Conservation (phyloP, 1,284 basidiomycete genomes). For the Singerocomus inundabilis region DNA sequence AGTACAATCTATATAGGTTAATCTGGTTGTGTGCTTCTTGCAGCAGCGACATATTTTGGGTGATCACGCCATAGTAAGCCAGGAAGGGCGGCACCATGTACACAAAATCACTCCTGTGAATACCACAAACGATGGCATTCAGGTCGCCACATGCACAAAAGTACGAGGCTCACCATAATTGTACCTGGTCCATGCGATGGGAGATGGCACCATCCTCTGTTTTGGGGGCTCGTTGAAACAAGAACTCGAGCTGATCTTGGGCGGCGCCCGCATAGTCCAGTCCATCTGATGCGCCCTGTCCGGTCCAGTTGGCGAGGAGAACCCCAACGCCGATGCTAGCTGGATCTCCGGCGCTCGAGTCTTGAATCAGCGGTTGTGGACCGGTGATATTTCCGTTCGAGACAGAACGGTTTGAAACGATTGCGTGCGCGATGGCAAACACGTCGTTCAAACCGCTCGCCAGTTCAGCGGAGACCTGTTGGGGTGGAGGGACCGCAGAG, state of each 20-base stretch:
- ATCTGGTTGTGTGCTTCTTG: conserved; percentile 77
- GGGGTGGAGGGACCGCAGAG: conserved; percentile 42
- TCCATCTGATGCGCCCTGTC: conserved; percentile 35
- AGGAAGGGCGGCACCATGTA: conserved; percentile 94
- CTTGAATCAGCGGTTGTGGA: conserved; percentile 51
- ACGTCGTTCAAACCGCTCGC: conserved; percentile 48
- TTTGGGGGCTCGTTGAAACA: conserved; percentile 65
- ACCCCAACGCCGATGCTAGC: conserved; percentile 80
- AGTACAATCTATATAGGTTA: conserved; percentile 67
- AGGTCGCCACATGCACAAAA: not conserved
- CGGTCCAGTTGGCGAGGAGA: conserved; percentile 75
- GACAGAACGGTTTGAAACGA: conserved; percentile 47
- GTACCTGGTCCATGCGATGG: conserved; percentile 64
- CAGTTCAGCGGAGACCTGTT: conserved; percentile 36
- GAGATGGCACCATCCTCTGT: conserved; percentile 79
- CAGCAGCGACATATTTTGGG: conserved; percentile 66
- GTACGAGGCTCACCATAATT: conserved; percentile 57
- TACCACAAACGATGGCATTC: not conserved
- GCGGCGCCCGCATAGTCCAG: conserved; percentile 69
- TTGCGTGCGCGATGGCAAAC: conserved; percentile 53
- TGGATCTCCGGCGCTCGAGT: conserved; percentile 75
- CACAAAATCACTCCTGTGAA: conserved; percentile 66
- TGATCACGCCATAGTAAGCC: conserved; percentile 81
- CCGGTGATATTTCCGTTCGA: conserved; percentile 43
- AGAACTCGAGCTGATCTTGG: conserved; percentile 66